Conservation (phyloP, 257 asterid species). For the Ehretia macrophylla region DNA sequence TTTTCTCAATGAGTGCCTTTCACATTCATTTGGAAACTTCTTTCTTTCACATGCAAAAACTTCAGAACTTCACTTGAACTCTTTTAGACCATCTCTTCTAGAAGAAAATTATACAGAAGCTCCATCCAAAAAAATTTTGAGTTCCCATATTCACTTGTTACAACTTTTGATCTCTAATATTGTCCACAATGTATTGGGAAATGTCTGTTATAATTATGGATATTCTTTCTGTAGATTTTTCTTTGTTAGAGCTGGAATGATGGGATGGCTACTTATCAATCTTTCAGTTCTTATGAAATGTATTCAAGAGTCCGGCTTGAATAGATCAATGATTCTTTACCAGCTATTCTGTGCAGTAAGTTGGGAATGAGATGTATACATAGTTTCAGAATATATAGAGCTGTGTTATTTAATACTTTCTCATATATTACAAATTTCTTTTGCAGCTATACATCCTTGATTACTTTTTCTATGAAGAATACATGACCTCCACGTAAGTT, state of each 20-base stretch:
- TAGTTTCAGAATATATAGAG: background rate
- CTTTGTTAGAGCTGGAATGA: slow-evolving; percentile 99
- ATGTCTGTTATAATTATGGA: background rate
- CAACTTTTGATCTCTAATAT: background rate
- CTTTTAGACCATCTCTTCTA: background rate
- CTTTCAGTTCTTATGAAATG: slow-evolving; percentile 84
- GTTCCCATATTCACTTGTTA: background rate
- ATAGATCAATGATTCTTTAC: slow-evolving; percentile 81
- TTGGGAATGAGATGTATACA: slow-evolving; percentile 6
- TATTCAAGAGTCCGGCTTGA: slow-evolving; percentile 53
- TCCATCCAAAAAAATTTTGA: background rate
- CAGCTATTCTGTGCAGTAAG: slow-evolving; percentile 80
- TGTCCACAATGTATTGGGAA: background rate
- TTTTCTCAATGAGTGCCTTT: too few species aligned
- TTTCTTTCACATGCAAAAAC: background rate
- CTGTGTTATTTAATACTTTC: background rate
- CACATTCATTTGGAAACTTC: background rate
- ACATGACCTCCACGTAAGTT: slow-evolving; percentile 99
- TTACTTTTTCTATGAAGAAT: slow-evolving; percentile 88
- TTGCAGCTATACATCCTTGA: slow-evolving; percentile 83
- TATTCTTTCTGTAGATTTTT: slow-evolving; percentile 57
- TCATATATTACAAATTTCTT: background rate
- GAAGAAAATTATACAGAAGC: background rate
- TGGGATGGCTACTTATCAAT: slow-evolving; percentile 98
- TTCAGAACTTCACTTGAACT: background rate